Percentiles rank a stretch among this genome's conserved stretches.
These are phyloP conservation scores for Colletotrichum aenigma DNA, from an alignment of 2,329 filamentous ascomycete species.

Conservation along the genomic window DNA sequence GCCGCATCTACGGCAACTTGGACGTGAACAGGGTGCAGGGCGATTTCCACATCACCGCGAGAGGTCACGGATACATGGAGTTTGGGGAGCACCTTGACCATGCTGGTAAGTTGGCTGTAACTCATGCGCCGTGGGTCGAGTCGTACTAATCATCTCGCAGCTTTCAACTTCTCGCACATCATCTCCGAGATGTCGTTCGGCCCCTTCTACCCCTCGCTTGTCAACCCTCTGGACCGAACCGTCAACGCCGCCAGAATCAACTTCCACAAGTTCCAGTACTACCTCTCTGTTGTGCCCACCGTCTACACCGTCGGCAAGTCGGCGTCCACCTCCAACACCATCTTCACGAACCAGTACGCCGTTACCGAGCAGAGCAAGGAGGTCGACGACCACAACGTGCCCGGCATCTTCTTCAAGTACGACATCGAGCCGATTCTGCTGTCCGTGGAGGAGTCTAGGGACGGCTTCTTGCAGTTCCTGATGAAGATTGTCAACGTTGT, in stretches of 20 bases:
- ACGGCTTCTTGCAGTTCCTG: conserved; percentile 74
- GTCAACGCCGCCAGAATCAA: conserved; percentile 74
- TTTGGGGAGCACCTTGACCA: conserved; percentile 83
- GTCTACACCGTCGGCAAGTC: conserved; percentile 74
- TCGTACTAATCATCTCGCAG: conserved; percentile 44
- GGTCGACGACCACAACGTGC: conserved; percentile 73
- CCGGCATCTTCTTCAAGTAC: conserved; percentile 97
- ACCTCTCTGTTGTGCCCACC: conserved; percentile 92
- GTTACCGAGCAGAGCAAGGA: conserved; percentile 85
- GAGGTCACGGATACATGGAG: conserved; percentile 93
- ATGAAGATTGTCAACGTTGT: conserved; percentile 90
- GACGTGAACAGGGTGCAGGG: conserved; percentile 97
- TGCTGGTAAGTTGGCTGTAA: conserved; percentile 57
- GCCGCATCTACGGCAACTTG: conserved; percentile 87
- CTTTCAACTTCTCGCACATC: conserved; percentile 97
- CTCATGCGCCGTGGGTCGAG: neutral
- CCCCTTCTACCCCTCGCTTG: conserved; percentile 91
- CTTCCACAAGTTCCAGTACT: conserved; percentile 99
- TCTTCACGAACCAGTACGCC: conserved; percentile 97
- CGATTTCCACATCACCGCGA: conserved; percentile 95
- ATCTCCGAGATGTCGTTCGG: conserved; percentile 96
- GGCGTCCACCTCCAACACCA: conserved; percentile 53
- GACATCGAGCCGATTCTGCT: conserved; percentile 96
- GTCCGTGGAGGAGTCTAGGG: conserved; percentile 81
- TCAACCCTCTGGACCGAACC: conserved; percentile 93